A percentile compares a stretch with the other conserved stretches of the same genome.
These are phyloP conservation scores for Leucocoprinus birnbaumii DNA, from an alignment of 768 basidiomycete genomes.

Conservation along the genomic window DNA sequence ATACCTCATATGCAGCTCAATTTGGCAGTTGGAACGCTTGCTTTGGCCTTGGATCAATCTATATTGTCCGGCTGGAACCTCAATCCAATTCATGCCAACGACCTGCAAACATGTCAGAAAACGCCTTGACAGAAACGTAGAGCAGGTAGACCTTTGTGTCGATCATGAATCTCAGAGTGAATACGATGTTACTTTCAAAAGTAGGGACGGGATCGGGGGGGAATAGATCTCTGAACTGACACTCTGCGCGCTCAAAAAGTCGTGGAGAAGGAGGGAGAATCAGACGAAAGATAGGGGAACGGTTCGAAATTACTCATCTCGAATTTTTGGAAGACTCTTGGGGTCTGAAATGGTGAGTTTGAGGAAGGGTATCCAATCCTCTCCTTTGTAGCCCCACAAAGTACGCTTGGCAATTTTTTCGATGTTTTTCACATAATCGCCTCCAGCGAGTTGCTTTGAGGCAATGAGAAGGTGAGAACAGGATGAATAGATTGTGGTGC, in stretches of 20 bases:
- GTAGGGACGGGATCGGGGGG: conserved; percentile 51
- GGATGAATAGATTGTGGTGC: conserved; percentile 21
- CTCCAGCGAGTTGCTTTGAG: conserved; percentile 1
- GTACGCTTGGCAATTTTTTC: conserved; percentile 66
- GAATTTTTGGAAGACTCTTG: conserved; percentile 76
- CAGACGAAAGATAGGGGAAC: conserved; percentile 9
- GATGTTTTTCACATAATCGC: conserved; percentile 34
- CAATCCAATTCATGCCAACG: conserved; percentile 99
- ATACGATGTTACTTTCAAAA: conserved; percentile 93
- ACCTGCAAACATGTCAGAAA: conserved; percentile 46
- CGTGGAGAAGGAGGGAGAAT: conserved; percentile 34
- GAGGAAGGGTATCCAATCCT: conserved; percentile 76
- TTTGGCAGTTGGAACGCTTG: conserved; percentile 81
- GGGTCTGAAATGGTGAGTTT: conserved; percentile 78
- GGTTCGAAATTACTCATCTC: conserved; percentile 66
- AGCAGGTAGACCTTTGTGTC: conserved; percentile 71
- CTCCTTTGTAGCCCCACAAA: conserved; percentile 88
- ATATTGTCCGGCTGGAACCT: conserved; percentile 84
- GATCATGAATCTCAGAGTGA: conserved; percentile 94
- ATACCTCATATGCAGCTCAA: conserved; percentile 80
- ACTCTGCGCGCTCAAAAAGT: conserved; percentile 73
- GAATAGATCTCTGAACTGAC: conserved; percentile 61
- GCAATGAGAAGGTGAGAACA: background rate
- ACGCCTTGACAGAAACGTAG: background rate
- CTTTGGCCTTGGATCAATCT: conserved; percentile 49